A percentile compares a stretch with the other conserved stretches of the same genome.
phyloP scores from a whole-genome alignment of 768 basidiomycete genomes.

The Termitomyces sp. region DNA sequence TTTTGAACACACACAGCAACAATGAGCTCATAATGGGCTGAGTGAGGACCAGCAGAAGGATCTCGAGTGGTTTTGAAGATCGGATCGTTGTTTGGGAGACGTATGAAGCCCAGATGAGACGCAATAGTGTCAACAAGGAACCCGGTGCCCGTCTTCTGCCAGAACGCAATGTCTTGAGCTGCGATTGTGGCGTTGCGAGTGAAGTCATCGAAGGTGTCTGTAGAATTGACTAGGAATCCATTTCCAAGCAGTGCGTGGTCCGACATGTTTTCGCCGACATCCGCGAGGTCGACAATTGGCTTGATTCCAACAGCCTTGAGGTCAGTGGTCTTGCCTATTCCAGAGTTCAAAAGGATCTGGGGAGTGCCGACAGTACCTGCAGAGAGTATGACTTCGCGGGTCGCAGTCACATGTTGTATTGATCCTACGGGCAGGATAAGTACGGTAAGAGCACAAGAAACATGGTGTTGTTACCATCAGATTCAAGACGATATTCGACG shows the following conservation, averaged over 20 bases:
- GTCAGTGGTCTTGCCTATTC: slow-evolving; percentile 25
- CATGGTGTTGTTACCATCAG: not conserved
- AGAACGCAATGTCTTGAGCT: not conserved
- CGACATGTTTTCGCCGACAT: slow-evolving; percentile 35
- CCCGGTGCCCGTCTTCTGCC: not conserved
- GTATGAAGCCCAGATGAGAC: slow-evolving; percentile 2
- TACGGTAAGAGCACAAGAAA: not conserved
- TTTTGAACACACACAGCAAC: not conserved
- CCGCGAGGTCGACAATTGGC: slow-evolving; percentile 27
- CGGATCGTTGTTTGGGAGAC: not conserved
- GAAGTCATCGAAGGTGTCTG: not conserved
- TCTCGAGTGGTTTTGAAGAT: not conserved
- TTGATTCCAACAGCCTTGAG: slow-evolving; percentile 20
- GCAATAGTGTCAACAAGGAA: slow-evolving; percentile 4
- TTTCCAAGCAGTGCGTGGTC: slow-evolving; percentile 24
- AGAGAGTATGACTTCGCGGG: slow-evolving; percentile 34
- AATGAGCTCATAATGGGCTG: not conserved
- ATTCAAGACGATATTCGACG: slow-evolving; percentile 15
- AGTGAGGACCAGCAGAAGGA: slow-evolving; percentile 5
- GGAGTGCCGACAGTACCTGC: slow-evolving; percentile 31
- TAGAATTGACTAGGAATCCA: slow-evolving; percentile 2
- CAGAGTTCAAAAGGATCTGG: slow-evolving; percentile 28
- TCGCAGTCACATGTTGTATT: slow-evolving; percentile 18
- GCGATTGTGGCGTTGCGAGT: not conserved
- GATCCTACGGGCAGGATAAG: slow-evolving; percentile 9